phyloP scores from a whole-genome alignment of 2,329 filamentous ascomycete species.

The Didymella exigua region DNA sequence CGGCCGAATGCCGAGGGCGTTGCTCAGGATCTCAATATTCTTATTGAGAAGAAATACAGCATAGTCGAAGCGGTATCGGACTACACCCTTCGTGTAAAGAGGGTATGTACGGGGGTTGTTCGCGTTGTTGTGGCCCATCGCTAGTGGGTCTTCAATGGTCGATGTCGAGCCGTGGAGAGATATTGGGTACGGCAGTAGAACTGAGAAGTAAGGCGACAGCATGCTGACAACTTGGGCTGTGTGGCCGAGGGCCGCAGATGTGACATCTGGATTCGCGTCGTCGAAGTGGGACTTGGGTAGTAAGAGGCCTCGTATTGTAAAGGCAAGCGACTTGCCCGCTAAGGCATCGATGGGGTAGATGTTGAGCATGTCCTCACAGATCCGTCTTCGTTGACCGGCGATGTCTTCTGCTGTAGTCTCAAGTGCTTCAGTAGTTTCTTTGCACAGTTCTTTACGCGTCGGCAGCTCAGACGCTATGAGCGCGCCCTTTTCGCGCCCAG shows the following conservation, averaged over 20 bases:
- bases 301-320: conserved; percentile 78
- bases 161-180: conserved; percentile 74
- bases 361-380: conserved; percentile 78
- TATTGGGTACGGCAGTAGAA: conserved; percentile 81
- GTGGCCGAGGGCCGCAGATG: conserved; percentile 82
- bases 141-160: conserved; percentile 75
- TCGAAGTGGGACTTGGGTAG: conserved; percentile 82
- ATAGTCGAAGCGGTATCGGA: conserved; percentile 93
- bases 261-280: conserved; percentile 71
- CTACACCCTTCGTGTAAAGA: conserved; percentile 71
- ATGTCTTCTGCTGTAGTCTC: conserved; percentile 67
- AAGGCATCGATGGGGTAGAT: conserved; percentile 83
- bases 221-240: conserved; percentile 76
- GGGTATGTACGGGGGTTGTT: conserved; percentile 65
- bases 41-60: conserved; percentile 97
- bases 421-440: conserved; percentile 61
- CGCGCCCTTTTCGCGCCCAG: conserved; percentile 65
- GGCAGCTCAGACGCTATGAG: conserved; percentile 66
- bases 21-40: conserved; percentile 75
- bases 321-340: conserved; percentile 68
- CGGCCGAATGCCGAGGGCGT: conserved; percentile 72
- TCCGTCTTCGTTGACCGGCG: conserved; percentile 84
- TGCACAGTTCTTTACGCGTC: conserved; percentile 53
- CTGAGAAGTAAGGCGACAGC: conserved; percentile 80
- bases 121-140: conserved; percentile 48